Evolutionary conservation across 1,139 yeast genomes (phyloP), one percentile per base, ranked within the genome.

Genomic region (Hansenula sp.): DNA sequence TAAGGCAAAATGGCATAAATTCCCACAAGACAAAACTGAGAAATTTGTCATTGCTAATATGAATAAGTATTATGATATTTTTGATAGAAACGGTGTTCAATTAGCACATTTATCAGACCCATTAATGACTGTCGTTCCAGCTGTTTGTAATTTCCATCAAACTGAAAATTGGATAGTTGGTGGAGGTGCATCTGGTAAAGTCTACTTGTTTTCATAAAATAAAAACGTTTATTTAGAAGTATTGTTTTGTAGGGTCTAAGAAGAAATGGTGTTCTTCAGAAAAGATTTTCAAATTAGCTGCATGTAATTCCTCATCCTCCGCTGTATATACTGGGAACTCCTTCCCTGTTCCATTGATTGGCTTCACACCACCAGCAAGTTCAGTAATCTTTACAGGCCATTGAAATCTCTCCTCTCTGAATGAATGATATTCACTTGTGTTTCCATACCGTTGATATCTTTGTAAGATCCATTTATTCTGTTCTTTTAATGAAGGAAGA

Each of bases 161-260:
- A 75, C 85, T 1, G 74, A 82, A 53, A 88, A 90, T 59, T 89
- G 97, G 96, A 67, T 85, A 3, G 89, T 78, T 2, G 98, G 97
- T 3, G 97, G 96, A 9, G 85, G 90, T 48, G 95, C 96, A 21
- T 85, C 94, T 55, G 97, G 97, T n/a, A 89, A 89, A 57, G 79
- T 82, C 0, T 87, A 84, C 58, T 60, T 89, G 41, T 82, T 51
- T 29, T 17, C 39, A 20, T 45, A 29, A 22, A 10, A 11, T 18
- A 12, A 10, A 17, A 22, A 6, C 6, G 11, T 28, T 10, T 5
- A 17, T 22, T 24, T 13, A 35, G 14, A 40, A 35, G 24, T 41
- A 35, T 13, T 36, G 32, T 21, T 32, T 38, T 9, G 44, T 41
- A 24, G 39, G 43, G 32, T 40, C 43, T 11, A 40, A 20, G 27